phyloP scores from a whole-genome alignment of 345 rosid genomes.

The Ceriops decandra region DNA sequence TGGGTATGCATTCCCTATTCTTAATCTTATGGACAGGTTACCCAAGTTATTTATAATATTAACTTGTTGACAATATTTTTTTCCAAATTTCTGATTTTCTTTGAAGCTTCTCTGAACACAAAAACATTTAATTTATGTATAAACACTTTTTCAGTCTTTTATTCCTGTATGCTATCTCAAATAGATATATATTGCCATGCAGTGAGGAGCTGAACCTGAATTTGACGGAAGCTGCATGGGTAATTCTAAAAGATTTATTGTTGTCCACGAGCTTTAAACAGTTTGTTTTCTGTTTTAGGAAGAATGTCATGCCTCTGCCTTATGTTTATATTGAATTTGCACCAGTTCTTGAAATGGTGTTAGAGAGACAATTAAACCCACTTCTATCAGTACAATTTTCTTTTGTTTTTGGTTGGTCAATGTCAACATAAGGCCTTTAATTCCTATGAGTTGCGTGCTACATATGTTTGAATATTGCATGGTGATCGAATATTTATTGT shows the following conservation, averaged over 20 bases:
- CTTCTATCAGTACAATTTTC: too few species aligned
- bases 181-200: slow-evolving; percentile 29
- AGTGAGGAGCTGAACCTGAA: slow-evolving; percentile 84
- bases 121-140: neutral
- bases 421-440: neutral
- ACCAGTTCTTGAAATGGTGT: neutral
- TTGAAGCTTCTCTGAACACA: neutral
- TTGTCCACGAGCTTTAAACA: neutral
- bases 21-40: neutral
- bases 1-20: slow-evolving; percentile 43
- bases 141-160: slow-evolving; percentile 3
- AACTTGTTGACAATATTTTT: neutral
- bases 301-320: neutral
- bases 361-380: neutral
- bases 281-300: slow-evolving; percentile 1
- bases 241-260: slow-evolving; percentile 32
- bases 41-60: neutral
- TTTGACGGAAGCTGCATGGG: slow-evolving; percentile 97
- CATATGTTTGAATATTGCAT: neutral
- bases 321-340: neutral
- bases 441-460: neutral
- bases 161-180: slow-evolving; percentile 1
- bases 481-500: neutral
- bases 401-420: too few species aligned
- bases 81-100: neutral